These are phyloP conservation scores for Pleurozium schreberi DNA, from an alignment of 225 moss, liverwort and hornwort genomes.

Conservation along the genomic window DNA sequence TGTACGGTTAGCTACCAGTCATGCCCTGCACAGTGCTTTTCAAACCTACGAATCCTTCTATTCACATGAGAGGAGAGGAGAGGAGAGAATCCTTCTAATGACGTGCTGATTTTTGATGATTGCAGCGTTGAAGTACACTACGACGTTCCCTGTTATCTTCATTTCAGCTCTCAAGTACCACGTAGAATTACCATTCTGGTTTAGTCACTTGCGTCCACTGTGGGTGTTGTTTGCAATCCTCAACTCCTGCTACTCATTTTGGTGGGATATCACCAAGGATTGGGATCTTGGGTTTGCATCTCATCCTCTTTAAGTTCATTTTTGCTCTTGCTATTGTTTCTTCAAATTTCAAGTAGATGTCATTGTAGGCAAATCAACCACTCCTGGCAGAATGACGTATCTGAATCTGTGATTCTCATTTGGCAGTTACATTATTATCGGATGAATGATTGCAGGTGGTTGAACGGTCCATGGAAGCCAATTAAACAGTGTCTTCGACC, in stretches of 20 bases:
- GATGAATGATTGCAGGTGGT: constrained; percentile 37
- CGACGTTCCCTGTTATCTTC: constrained; percentile 91
- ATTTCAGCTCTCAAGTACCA: constrained; percentile 92
- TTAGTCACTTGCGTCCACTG: constrained; percentile 67
- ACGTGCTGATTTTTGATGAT: constrained; percentile 4
- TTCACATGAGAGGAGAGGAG: not conserved
- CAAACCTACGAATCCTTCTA: not conserved
- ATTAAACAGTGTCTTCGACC: constrained; percentile 65
- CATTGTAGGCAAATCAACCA: not conserved
- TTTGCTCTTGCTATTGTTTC: not conserved
- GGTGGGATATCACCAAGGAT: constrained; percentile 91
- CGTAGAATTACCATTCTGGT: constrained; percentile 36
- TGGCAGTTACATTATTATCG: not conserved
- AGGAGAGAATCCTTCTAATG: not conserved
- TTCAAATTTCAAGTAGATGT: not conserved
- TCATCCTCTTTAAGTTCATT: not conserved
- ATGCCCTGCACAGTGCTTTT: not conserved
- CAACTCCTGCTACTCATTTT: constrained; percentile 87
- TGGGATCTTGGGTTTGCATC: constrained; percentile 86
- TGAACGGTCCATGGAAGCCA: constrained; percentile 59
- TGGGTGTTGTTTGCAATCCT: constrained; percentile 82
- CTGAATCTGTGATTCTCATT: not conserved
- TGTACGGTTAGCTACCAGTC: not conserved
- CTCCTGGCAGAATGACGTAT: not conserved
- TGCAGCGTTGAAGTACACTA: constrained; percentile 91